phyloP scores from a whole-genome alignment of 2,329 filamentous ascomycete genomes.

The Ploettnerulaceae sp. region DNA sequence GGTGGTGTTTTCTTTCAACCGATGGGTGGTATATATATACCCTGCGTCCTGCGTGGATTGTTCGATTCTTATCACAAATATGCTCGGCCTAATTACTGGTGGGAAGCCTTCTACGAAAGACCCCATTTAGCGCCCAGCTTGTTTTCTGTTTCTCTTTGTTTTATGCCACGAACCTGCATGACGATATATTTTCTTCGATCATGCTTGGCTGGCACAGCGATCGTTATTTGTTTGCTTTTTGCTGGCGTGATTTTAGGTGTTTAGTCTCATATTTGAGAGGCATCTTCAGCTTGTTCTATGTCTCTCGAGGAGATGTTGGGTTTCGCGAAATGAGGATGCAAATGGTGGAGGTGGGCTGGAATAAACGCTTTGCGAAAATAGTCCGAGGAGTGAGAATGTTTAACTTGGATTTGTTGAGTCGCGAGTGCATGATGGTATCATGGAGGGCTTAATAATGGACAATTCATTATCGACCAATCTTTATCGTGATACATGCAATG shows the following conservation, averaged over 20 bases:
- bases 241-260: constrained; percentile 22
- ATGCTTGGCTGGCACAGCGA: constrained; percentile 59
- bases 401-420: constrained; percentile 25
- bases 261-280: constrained; percentile 18
- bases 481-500: too few species aligned
- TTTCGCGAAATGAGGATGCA: constrained; percentile 3
- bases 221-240: constrained; percentile 37
- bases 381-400: constrained; percentile 7
- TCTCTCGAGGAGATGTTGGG: constrained; percentile 26
- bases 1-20: constrained; percentile 25
- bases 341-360: constrained; percentile 18
- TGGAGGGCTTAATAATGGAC: constrained; percentile 31
- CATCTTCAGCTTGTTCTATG: constrained; percentile 23
- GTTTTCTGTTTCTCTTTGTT: constrained; percentile 25
- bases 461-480: constrained; percentile 24
- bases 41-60: constrained; percentile 30
- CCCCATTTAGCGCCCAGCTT: constrained; percentile 30
- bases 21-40: constrained; percentile 33
- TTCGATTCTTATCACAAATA: constrained; percentile 38
- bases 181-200: constrained; percentile 45
- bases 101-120: constrained; percentile 16
- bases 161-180: constrained; percentile 49
- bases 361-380: constrained; percentile 16
- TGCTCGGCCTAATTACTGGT: constrained; percentile 35
- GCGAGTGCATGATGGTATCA: constrained; percentile 26